Evolutionary conservation across 257 asterid genomes (phyloP), one percentile per base, ranked within the genome.

Genomic region (Echites panduratus): DNA sequence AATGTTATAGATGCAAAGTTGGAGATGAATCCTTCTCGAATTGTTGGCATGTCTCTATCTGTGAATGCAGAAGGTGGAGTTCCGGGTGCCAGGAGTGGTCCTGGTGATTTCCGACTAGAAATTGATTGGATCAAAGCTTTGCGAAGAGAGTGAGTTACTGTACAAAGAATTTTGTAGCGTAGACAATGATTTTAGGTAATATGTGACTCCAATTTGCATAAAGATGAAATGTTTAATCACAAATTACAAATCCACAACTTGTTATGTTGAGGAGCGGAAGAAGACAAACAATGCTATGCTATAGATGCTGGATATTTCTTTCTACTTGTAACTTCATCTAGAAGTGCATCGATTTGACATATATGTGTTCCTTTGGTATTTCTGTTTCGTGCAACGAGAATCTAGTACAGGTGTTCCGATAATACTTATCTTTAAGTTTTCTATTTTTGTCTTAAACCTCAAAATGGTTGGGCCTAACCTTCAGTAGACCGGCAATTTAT

Each of bases 121-220:
- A 73, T 94, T 45, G 97, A 91, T 75, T 94, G 97, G 97, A 93
- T 91, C 57, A 93, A 89, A 83, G 98, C 97, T 69, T 79, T 93
- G 82, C 83, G 97, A 81, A 72, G 79, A 27, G 76, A 80, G 80
- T 79, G 73, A 71, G 41, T 64, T 75, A 19, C 45, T 12, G 40
- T 66, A 20, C n/a, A 32, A 61, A 58, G 19, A 56, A 68, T 29
- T 57, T 75, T 19, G 49, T 49, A 19, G 62, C 52, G 27, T 32
- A 12, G 43, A n/a, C 38, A 13, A 6, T 47, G 12, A 19, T n/a
- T 20, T 49, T 41, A 5, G 32, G 17, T 24, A 20, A 19, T 29
- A 12, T 40, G 59, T 68, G 29, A 8, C 11, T 41, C 2, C 40
- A 44, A 8, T 41, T 22, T 57, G 44, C 29, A 44, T 52, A 50